These are phyloP conservation scores for Prunella vulgaris DNA, from an alignment of 257 asterid genomes.

Conservation along the genomic window DNA sequence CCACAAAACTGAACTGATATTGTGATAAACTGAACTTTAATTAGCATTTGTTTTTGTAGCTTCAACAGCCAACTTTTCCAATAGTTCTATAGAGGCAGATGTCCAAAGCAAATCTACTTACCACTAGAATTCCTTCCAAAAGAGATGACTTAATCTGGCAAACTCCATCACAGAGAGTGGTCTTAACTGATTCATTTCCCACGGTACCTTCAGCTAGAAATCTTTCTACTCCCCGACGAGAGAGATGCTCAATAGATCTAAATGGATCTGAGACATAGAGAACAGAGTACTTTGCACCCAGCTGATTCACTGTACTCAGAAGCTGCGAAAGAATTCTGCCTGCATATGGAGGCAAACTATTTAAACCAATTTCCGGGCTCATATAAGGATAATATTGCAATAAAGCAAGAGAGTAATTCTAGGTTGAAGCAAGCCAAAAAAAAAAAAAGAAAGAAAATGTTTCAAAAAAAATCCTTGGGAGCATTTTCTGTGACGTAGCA, in stretches of 20 bases:
- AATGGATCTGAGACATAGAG: constrained; percentile 81
- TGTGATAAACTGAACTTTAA: background rate
- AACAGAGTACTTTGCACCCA: constrained; percentile 64
- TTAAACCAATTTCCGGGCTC: constrained; percentile 11
- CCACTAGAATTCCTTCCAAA: constrained; percentile 88
- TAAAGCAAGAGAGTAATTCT: constrained; percentile 1
- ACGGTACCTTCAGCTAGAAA: constrained; percentile 76
- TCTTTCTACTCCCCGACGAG: constrained; percentile 56
- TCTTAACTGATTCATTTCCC: constrained; percentile 42
- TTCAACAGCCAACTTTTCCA: background rate
- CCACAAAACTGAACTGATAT: background rate
- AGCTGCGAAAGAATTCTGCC: constrained; percentile 70
- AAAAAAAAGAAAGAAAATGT: background rate
- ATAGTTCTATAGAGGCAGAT: constrained; percentile 12
- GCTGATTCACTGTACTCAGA: constrained; percentile 53
- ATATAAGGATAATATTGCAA: constrained; percentile 7
- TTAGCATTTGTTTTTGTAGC: background rate
- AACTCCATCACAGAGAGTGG: constrained; percentile 75
- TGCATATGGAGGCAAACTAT: constrained; percentile 36
- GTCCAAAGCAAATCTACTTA: constrained; percentile 33
- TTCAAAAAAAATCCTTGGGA: background rate
- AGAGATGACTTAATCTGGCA: constrained; percentile 90
- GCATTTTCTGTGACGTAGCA: constrained; percentile 4
- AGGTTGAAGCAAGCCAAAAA: background rate
- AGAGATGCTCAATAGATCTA: constrained; percentile 38